phyloP scores from a whole-genome alignment of 2,329 filamentous ascomycete species.

The Fusarium drepaniforme region DNA sequence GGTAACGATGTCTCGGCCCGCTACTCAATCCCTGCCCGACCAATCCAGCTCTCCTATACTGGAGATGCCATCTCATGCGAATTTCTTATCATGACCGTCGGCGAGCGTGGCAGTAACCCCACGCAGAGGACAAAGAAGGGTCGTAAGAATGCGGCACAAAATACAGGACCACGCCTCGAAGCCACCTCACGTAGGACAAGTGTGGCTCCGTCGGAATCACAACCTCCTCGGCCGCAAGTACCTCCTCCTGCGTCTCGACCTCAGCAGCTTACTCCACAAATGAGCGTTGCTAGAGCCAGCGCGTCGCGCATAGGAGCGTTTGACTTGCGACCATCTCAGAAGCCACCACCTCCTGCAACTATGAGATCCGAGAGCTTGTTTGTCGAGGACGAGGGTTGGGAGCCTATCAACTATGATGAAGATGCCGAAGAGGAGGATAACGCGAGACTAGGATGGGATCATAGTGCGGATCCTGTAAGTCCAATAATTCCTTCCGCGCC shows the following conservation, averaged over 20 bases:
- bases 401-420: conserved; percentile 71
- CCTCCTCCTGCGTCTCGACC: conserved; percentile 44
- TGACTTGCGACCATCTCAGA: conserved; percentile 65
- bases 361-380: conserved; percentile 77
- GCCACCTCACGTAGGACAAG: conserved; percentile 60
- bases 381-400: conserved; percentile 83
- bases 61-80: conserved; percentile 78
- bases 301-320: conserved; percentile 53
- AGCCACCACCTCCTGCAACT: conserved; percentile 66
- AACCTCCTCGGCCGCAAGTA: conserved; percentile 36
- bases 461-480: conserved; percentile 72
- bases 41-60: conserved; percentile 79
- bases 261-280: conserved; percentile 48
- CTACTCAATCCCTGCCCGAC: conserved; percentile 78
- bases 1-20: conserved; percentile 74
- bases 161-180: conserved; percentile 58
- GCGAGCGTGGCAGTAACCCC: conserved; percentile 68
- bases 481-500: not conserved
- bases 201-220: conserved; percentile 51
- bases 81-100: conserved; percentile 86
- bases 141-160: conserved; percentile 53
- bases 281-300: conserved; percentile 50
- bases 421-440: conserved; percentile 75
- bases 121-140: conserved; percentile 62
- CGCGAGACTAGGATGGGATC: conserved; percentile 80